Evolutionary conservation across 2,329 filamentous ascomycete species (phyloP).

Genomic region (Arthrobotrys entomopaga): DNA sequence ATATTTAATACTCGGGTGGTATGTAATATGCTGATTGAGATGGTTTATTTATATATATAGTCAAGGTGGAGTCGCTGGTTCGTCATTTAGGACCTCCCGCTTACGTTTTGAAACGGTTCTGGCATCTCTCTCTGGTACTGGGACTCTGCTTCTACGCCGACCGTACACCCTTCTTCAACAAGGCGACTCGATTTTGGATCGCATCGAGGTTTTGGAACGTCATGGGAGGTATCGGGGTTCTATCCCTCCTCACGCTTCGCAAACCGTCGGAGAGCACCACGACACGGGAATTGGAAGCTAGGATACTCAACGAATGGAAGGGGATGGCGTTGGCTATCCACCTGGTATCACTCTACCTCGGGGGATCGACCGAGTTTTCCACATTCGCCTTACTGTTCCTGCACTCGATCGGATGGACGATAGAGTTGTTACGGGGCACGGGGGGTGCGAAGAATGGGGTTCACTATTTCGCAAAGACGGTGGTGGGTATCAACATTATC

Average conservation of each 20-base stretch:
- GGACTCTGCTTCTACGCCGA: slow-evolving; percentile 68
- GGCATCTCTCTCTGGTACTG: slow-evolving; percentile 59
- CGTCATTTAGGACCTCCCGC: neutral
- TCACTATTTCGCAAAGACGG: slow-evolving; percentile 66
- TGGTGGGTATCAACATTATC: slow-evolving; percentile 70
- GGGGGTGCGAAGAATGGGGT: slow-evolving; percentile 66
- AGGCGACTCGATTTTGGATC: slow-evolving; percentile 65
- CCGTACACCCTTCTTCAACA: slow-evolving; percentile 68
- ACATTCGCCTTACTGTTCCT: slow-evolving; percentile 69
- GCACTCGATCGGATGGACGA: slow-evolving; percentile 71
- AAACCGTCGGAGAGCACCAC: slow-evolving; percentile 34
- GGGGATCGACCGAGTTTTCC: slow-evolving; percentile 65
- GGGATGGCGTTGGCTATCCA: slow-evolving; percentile 72
- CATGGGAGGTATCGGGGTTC: slow-evolving; percentile 58
- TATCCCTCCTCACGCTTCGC: slow-evolving; percentile 58
- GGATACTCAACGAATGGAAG: slow-evolving; percentile 73
- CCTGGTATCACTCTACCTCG: slow-evolving; percentile 70
- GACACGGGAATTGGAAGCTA: slow-evolving; percentile 65
- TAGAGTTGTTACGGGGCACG: slow-evolving; percentile 68
- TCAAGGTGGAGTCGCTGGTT: neutral
- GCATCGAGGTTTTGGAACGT: slow-evolving; percentile 60
- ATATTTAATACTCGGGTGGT: too few species aligned
- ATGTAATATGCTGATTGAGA: neutral
- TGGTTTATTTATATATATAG: neutral
- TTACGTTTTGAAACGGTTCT: slow-evolving; percentile 39